Percentiles rank a stretch among this genome's conserved stretches.
Evolutionary conservation across 495 filamentous ascomycete species (phyloP).

Genomic region (Poronia punctata): DNA sequence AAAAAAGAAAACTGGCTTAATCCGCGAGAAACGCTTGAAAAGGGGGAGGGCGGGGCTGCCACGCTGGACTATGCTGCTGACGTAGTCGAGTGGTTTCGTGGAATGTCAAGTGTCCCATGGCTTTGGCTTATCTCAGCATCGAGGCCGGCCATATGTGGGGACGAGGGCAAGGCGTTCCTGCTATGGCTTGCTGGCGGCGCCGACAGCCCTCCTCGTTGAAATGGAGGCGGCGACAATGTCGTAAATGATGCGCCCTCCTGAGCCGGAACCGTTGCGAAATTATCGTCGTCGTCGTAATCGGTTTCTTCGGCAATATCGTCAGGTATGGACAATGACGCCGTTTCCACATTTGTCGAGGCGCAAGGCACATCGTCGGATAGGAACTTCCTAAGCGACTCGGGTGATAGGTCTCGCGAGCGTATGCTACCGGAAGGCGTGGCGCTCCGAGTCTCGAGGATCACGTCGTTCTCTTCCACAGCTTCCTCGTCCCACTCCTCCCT

Average conservation of each 20-base stretch:
- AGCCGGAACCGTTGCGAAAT: constrained; percentile 40
- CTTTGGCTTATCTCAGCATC: constrained; percentile 2
- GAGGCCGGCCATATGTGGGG: background rate
- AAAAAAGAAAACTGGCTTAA: constrained; percentile 33
- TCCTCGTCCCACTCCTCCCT: background rate
- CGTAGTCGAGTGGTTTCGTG: constrained; percentile 30
- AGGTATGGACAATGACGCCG: constrained; percentile 28
- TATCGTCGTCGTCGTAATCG: constrained; percentile 47
- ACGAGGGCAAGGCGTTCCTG: constrained; percentile 4
- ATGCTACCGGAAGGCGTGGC: constrained; percentile 29
- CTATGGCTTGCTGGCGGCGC: constrained; percentile 15
- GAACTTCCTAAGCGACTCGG: constrained; percentile 40
- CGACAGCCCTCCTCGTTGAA: constrained; percentile 26
- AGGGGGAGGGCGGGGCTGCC: constrained; percentile 20
- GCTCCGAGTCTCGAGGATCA: constrained; percentile 22
- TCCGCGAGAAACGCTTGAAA: constrained; percentile 17
- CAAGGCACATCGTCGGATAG: constrained; percentile 29
- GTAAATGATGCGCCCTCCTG: constrained; percentile 25
- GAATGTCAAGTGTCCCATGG: constrained; percentile 9
- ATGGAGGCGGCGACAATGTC: constrained; percentile 43
- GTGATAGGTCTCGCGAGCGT: constrained; percentile 41
- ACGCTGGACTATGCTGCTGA: constrained; percentile 29
- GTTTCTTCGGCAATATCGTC: constrained; percentile 44
- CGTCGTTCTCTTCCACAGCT: constrained; percentile 11
- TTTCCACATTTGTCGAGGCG: constrained; percentile 20